phyloP scores from a whole-genome alignment of 1,284 basidiomycete genomes.

The Ceratobasidium sp. region DNA sequence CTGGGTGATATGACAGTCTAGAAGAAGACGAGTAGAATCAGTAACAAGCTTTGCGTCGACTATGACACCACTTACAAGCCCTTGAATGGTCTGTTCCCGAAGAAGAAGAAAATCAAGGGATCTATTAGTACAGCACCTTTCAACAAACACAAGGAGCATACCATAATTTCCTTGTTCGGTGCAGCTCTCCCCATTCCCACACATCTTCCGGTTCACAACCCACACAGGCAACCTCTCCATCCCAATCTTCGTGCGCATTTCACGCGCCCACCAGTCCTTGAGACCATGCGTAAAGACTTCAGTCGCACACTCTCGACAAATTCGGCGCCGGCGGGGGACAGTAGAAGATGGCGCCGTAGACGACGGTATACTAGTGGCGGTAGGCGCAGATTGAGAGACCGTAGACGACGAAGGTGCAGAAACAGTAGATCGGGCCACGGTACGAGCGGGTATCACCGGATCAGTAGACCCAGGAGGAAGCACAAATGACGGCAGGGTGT shows the following conservation, averaged over 20 bases:
- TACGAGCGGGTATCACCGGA: not conserved
- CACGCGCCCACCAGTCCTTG: conserved; percentile 38
- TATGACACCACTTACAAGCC: conserved; percentile 13
- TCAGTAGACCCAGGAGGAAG: conserved; percentile 20
- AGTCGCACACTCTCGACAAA: conserved; percentile 40
- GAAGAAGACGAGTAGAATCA: not conserved
- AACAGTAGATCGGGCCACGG: not conserved
- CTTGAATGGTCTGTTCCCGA: conserved; percentile 26
- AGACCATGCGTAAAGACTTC: conserved; percentile 24
- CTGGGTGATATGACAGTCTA: conserved; percentile 40
- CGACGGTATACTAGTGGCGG: not conserved
- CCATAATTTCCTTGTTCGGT: conserved; percentile 30
- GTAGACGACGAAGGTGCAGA: conserved; percentile 1
- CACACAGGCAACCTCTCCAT: conserved; percentile 40
- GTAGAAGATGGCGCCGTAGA: conserved; percentile 1
- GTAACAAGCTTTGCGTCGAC: not conserved
- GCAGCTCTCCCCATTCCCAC: conserved; percentile 26
- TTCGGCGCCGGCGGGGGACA: conserved; percentile 26
- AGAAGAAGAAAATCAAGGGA: not conserved
- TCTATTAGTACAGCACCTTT: not conserved
- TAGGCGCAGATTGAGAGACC: not conserved
- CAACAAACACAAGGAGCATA: not conserved
- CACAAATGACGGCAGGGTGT: conserved; percentile 19
- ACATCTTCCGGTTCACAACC: conserved; percentile 19
- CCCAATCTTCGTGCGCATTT: conserved; percentile 25